phyloP scores from a whole-genome alignment of 208 protist genomes.

The Leishmania guyanensis region DNA sequence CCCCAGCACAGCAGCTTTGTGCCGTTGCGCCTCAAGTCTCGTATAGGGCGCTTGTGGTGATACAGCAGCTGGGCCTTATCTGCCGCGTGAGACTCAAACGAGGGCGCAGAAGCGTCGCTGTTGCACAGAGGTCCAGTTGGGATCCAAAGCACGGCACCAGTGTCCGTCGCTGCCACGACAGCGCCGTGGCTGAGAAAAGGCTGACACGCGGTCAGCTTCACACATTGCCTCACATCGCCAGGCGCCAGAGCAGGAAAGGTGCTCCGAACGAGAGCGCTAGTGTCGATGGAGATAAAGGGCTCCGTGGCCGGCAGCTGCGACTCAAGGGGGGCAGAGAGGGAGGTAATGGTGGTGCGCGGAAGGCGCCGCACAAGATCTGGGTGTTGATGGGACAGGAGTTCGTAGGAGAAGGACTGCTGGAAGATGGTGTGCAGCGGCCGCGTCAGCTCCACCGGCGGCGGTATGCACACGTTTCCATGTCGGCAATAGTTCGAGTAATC shows the following conservation, averaged over 20 bases:
- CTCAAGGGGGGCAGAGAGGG: slow-evolving; percentile 43
- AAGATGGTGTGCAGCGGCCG: slow-evolving; percentile 51
- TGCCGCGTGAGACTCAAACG: slow-evolving; percentile 11
- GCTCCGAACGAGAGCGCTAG: slow-evolving; percentile 38
- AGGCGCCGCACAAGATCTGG: slow-evolving; percentile 29
- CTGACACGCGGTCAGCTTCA: slow-evolving; percentile 65
- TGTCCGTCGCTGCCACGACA: slow-evolving; percentile 58
- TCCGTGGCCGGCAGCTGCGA: slow-evolving; percentile 63
- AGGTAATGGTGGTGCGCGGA: slow-evolving; percentile 33
- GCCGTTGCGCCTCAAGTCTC: slow-evolving; percentile 46
- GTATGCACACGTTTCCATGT: slow-evolving; percentile 46
- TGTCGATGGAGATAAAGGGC: slow-evolving; percentile 57
- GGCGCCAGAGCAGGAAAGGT: slow-evolving; percentile 17
- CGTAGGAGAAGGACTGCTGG: slow-evolving; percentile 66
- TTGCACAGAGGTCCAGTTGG: slow-evolving; percentile 25
- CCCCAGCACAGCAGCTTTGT: slow-evolving; percentile 73
- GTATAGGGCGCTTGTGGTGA: slow-evolving; percentile 50
- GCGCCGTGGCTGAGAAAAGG: slow-evolving; percentile 65
- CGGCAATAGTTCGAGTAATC: slow-evolving; percentile 60
- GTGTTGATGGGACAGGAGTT: slow-evolving; percentile 46
- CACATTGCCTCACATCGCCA: slow-evolving; percentile 23
- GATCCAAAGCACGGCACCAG: slow-evolving; percentile 69
- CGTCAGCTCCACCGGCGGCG: slow-evolving; percentile 20
- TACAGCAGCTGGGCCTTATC: slow-evolving; percentile 39
- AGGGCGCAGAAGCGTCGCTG: not conserved